phyloP scores from a whole-genome alignment of 805 yeast species.

The Ogataea minuta region DNA sequence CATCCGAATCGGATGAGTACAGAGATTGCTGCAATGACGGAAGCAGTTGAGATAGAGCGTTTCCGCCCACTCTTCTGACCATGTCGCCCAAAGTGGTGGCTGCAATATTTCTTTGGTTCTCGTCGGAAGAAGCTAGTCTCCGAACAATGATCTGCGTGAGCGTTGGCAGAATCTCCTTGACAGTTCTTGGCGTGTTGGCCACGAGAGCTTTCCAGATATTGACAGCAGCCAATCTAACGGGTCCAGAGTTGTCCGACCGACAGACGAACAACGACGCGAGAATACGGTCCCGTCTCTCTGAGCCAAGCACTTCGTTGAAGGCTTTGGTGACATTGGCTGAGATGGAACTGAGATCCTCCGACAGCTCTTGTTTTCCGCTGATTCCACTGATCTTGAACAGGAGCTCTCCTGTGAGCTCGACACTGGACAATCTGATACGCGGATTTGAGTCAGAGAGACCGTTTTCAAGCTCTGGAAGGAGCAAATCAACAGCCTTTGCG shows the following conservation, averaged over 20 bases:
- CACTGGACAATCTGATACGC: conserved; percentile 89
- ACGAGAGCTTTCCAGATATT: conserved; percentile 97
- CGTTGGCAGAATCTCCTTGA: conserved; percentile 86
- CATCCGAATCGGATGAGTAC: conserved; percentile 64
- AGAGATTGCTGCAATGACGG: conserved; percentile 78
- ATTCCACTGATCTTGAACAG: conserved; percentile 93
- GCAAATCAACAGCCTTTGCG: conserved; percentile 83
- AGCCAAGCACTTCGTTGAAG: conserved; percentile 77
- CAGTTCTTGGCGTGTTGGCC: conserved; percentile 91
- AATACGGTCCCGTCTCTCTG: conserved; percentile 82
- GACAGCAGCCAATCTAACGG: conserved; percentile 84
- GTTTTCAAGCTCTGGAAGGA: conserved; percentile 88
- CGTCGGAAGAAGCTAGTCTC: conserved; percentile 80
- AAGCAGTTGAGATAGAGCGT: conserved; percentile 76
- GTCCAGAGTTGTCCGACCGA: conserved; percentile 85
- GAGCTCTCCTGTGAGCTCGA: conserved; percentile 92
- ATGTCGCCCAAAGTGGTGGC: conserved; percentile 93
- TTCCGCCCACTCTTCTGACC: conserved; percentile 90
- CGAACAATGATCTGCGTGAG: conserved; percentile 77
- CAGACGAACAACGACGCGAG: conserved; percentile 86
- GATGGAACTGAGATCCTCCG: conserved; percentile 49
- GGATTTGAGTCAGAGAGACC: conserved; percentile 82
- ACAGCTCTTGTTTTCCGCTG: conserved; percentile 68
- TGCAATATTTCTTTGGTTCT: conserved; percentile 77
- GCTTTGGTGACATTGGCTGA: conserved; percentile 55